Evolutionary conservation across 257 asterid species (phyloP).

Genomic region (Forsythia suspensa): DNA sequence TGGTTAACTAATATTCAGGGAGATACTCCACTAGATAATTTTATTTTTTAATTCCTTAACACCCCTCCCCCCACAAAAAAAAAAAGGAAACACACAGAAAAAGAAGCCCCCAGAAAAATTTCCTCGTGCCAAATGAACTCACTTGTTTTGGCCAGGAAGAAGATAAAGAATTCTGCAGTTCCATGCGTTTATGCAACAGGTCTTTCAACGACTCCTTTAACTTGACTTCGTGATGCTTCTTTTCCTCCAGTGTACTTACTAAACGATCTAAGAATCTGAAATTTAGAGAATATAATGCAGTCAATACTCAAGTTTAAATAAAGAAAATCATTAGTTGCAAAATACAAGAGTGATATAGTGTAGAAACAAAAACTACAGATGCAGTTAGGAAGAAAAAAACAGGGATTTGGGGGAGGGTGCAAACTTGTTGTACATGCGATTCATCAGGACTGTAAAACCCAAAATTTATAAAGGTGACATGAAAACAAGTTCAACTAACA

Average conservation of each 20-base stretch:
- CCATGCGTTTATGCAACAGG: conserved; percentile 70
- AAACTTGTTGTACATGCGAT: not conserved
- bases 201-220: conserved; percentile 81
- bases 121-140: conserved; percentile 30
- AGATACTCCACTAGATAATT: not conserved
- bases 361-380: conserved; percentile 4
- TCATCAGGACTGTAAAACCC: not conserved
- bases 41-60: too few species aligned
- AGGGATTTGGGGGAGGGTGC: not conserved
- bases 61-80: too few species aligned
- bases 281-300: conserved; percentile 18
- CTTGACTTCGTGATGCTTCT: conserved; percentile 84
- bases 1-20: not conserved
- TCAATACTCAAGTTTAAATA: conserved; percentile 12
- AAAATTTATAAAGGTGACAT: not conserved
- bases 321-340: not conserved
- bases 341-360: not conserved
- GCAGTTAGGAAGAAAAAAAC: not conserved
- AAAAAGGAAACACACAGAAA: not conserved
- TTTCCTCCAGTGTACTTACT: conserved; percentile 86
- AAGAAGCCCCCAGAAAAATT: not conserved
- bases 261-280: conserved; percentile 89
- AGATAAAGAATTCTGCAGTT: conserved; percentile 89
- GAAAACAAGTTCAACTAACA: conserved; percentile 20
- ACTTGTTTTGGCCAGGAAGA: conserved; percentile 99